These are phyloP conservation scores for Calocera cornea DNA, from an alignment of 768 basidiomycete genomes.

Conservation along the genomic window DNA sequence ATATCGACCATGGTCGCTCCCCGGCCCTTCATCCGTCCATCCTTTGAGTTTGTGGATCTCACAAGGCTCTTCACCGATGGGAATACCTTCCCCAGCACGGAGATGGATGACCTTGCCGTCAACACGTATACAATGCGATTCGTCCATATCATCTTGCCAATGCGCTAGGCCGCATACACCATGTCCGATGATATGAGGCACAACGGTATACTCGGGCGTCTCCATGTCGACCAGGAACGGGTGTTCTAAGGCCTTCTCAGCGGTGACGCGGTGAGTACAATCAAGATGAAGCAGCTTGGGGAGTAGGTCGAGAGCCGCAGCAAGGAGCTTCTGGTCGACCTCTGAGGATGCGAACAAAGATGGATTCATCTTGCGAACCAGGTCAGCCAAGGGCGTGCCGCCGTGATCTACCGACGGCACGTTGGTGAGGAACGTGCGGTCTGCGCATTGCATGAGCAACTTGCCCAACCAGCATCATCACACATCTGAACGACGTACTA, in stretches of 20 bases:
- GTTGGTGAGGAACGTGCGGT: constrained; percentile 82
- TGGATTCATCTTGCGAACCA: constrained; percentile 71
- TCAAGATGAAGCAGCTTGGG: constrained; percentile 63
- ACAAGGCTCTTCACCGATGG: constrained; percentile 20
- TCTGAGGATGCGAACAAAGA: constrained; percentile 25
- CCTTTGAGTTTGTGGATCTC: constrained; percentile 13
- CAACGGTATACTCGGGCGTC: constrained; percentile 41
- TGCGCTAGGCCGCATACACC: constrained; percentile 56
- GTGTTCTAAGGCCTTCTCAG: constrained; percentile 62
- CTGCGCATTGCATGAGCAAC: constrained; percentile 29
- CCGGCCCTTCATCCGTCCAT: constrained; percentile 1
- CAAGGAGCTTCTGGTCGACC: constrained; percentile 11
- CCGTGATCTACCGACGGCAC: constrained; percentile 60
- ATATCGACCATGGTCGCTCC: neutral
- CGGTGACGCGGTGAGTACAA: constrained; percentile 62
- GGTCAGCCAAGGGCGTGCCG: constrained; percentile 54
- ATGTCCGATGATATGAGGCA: constrained; percentile 54
- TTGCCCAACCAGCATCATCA: neutral
- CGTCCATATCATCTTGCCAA: constrained; percentile 44
- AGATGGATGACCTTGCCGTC: constrained; percentile 10
- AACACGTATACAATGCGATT: constrained; percentile 23
- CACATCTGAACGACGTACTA: constrained; percentile 39
- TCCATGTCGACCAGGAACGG: constrained; percentile 48
- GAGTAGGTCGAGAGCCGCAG: constrained; percentile 56
- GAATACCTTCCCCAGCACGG: constrained; percentile 18